Base-by-base conservation (phyloP, 345 rosid genomes). In the Sisymbrium irio region DNA sequence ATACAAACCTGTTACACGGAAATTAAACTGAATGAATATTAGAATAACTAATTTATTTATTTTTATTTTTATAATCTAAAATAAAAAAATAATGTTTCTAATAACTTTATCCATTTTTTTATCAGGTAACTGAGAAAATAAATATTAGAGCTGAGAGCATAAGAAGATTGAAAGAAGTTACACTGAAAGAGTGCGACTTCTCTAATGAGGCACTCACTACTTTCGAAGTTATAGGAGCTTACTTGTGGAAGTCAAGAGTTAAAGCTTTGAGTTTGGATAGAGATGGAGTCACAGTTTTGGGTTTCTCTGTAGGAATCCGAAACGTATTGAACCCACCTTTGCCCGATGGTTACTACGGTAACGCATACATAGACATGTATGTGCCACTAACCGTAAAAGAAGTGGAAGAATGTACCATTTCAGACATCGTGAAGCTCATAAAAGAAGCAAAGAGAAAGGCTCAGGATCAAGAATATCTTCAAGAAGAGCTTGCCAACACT, bases 261-360 rank as follows among this genome's bases (percentile, higher is more conserved):
- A 58, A 49, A 66, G 67, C 78, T 66, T 51, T 74, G 3, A 28
- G 32, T 18, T 12, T 74, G 10, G 53, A 74, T 11, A 33, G 7
- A 36, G 61, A 74, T 57, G 72, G 78, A 66, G n/a, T 74, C 53
- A 58, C 72, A 4, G 25, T 59, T 58, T 46, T 74, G 8, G 67
- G 66, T 22, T 17, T 57, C 1, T 8, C 66, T 3, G 60, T 65
- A 13, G 78, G 65, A 56, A 74, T 74, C 15, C 49, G 72, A 6
- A 18, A 58, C 0, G 72, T 27, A 1, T 42, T 58, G 4, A 37
- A 74, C 9, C 78, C 72, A 13, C 67, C 72, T n/a, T 46, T 65
- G 51, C 72, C 66, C 0, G 72, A 74, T 1, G 78, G 72, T 6
- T 74, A 74, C 42, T 74, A 74, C 4, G 78, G 78, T 12, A 74